A percentile compares a stretch with the other conserved stretches of the same genome.
Conservation (phyloP, 202 grass and related monocot genomes). For the Brachypodium distachyon region DNA sequence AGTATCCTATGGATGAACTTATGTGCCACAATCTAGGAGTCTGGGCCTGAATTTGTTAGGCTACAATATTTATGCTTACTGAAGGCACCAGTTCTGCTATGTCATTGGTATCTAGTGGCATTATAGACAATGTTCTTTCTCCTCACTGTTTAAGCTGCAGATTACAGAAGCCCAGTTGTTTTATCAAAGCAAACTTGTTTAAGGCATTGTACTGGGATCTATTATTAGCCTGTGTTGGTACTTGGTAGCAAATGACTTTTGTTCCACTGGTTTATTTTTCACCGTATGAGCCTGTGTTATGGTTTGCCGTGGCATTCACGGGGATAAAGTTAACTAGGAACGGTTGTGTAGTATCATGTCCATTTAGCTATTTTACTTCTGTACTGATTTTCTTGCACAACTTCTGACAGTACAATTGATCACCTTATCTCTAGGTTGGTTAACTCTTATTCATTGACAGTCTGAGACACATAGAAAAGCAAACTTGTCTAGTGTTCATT, state of each 20-base stretch:
- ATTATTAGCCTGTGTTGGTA: not conserved
- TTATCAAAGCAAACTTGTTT: not conserved
- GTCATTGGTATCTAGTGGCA: not conserved
- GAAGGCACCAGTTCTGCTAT: not conserved
- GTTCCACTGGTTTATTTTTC: not conserved
- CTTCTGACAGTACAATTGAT: not conserved
- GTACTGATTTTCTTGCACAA: not conserved
- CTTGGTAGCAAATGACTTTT: not conserved
- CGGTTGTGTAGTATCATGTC: not conserved
- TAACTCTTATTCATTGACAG: not conserved
- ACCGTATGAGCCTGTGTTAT: not conserved
- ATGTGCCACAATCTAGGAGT: not conserved
- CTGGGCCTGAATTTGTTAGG: not conserved
- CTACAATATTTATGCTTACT: not conserved
- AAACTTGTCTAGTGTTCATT: not conserved
- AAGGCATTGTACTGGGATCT: not conserved
- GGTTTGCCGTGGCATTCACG: not conserved
- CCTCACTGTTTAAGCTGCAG: not conserved
- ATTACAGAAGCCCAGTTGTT: not conserved
- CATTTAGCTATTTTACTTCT: not conserved
- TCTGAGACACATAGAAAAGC: not conserved
- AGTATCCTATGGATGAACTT: not conserved
- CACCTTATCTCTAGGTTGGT: not conserved
- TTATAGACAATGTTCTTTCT: not conserved
- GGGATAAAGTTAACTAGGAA: not conserved